Conservation (phyloP, 2,329 filamentous ascomycete genomes). For the Venturia effusa region DNA sequence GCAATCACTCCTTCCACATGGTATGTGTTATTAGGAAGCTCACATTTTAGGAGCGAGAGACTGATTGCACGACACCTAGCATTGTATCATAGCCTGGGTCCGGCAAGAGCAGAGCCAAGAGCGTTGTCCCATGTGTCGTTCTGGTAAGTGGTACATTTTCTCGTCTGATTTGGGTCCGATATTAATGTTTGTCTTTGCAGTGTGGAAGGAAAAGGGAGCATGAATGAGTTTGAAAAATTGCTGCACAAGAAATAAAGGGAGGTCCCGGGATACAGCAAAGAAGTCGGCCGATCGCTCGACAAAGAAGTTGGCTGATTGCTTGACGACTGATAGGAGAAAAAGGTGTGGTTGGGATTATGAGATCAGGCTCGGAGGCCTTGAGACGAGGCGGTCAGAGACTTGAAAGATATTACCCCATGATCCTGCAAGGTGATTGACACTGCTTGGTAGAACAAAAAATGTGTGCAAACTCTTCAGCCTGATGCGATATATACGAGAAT, state of each 20-base stretch:
- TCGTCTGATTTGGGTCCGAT: neutral
- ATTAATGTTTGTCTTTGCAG: neutral
- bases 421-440: no score
- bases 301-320: neutral
- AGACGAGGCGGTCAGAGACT: neutral
- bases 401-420: neutral
- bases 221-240: neutral
- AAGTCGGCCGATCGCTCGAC: neutral
- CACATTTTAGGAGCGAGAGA: neutral
- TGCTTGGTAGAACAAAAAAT: no score
- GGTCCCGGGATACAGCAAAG: neutral
- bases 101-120: conserved; percentile 88
- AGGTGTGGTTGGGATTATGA: neutral
- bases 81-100: conserved; percentile 94
- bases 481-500: no score
- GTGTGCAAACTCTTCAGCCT: no score
- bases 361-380: neutral
- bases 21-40: conserved; percentile 34
- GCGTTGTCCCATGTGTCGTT: conserved; percentile 95
- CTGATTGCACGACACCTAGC: conserved; percentile 39
- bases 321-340: neutral
- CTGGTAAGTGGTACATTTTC: conserved; percentile 49
- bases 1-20: conserved; percentile 97
- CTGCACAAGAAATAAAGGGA: neutral
- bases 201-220: conserved; percentile 12